phyloP scores from a whole-genome alignment of 2,329 filamentous ascomycete genomes.

The Colletotrichum nymphaeae region DNA sequence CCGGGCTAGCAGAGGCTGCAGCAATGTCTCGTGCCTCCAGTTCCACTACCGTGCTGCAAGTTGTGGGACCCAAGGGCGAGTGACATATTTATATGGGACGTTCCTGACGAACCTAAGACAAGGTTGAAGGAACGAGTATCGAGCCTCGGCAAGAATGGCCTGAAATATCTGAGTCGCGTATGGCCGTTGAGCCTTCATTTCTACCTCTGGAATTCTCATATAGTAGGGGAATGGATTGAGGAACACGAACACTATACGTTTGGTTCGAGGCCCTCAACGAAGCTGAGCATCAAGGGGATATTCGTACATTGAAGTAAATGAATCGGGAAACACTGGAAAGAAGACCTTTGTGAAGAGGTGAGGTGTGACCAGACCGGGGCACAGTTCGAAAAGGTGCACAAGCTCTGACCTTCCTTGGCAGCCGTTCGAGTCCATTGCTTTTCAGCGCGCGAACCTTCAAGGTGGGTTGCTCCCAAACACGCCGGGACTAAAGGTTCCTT shows the following conservation, averaged over 20 bases:
- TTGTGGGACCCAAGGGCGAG: not conserved
- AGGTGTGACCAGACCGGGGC: not conserved
- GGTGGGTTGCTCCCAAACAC: not conserved
- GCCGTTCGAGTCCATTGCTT: not conserved
- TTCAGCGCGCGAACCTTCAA: not conserved
- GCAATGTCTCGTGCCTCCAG: not conserved
- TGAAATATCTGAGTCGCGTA: constrained; percentile 21
- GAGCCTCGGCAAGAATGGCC: constrained; percentile 10
- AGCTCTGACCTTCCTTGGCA: not conserved
- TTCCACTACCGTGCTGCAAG: not conserved
- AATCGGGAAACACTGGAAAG: not conserved
- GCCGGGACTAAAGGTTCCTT: not conserved
- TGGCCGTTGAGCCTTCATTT: constrained; percentile 16
- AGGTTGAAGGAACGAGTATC: not conserved
- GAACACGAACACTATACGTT: not conserved
- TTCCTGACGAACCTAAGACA: not conserved
- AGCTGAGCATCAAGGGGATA: not conserved
- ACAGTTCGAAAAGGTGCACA: not conserved
- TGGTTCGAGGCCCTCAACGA: not conserved
- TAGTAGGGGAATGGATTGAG: not conserved
- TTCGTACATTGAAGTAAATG: not conserved
- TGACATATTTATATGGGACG: constrained; percentile 6
- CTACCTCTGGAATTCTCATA: not conserved
- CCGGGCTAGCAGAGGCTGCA: not conserved
- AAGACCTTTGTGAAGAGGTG: not conserved